Percentiles rank a stretch among this genome's conserved stretches.
Evolutionary conservation across 805 yeast genomes (phyloP).

Genomic region (Starmerella riodocensis): DNA sequence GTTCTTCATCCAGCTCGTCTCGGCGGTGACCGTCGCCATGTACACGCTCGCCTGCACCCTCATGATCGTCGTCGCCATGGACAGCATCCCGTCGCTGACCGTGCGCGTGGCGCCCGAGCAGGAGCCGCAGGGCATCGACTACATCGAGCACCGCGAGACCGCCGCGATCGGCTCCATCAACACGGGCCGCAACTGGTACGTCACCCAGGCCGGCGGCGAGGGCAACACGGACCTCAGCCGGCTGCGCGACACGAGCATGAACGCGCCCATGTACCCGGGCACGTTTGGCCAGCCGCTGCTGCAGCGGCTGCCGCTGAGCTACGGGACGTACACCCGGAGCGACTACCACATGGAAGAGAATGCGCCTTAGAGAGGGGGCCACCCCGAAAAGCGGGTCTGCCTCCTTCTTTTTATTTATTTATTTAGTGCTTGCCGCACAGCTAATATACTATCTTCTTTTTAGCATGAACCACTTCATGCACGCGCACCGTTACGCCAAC

Average conservation of each 20-base stretch:
- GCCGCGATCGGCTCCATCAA: conserved; percentile 28
- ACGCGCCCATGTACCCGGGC: conserved; percentile 20
- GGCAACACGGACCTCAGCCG: conserved; percentile 5
- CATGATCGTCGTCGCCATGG: conserved; percentile 50
- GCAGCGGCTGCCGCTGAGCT: conserved; percentile 17
- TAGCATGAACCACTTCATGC: too few relatives aligned
- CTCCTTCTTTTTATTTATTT: neutral
- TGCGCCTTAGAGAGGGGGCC: neutral
- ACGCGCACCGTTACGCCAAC: too few relatives aligned
- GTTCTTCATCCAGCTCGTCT: conserved; percentile 81
- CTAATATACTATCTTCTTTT: too few relatives aligned
- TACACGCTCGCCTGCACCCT: conserved; percentile 71
- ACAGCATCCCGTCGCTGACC: conserved; percentile 66
- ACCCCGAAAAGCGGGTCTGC: neutral
- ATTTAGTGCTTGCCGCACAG: too few relatives aligned
- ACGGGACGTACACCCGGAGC: conserved; percentile 13
- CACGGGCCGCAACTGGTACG: conserved; percentile 3
- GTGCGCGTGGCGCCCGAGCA: conserved; percentile 75
- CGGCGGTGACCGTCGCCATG: conserved; percentile 49
- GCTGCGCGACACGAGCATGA: conserved; percentile 15
- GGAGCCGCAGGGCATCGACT: conserved; percentile 79
- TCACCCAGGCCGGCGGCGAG: neutral
- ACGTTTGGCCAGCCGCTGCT: conserved; percentile 20
- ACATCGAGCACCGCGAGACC: conserved; percentile 81
- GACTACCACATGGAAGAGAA: neutral